phyloP scores from a whole-genome alignment of 306 rosid genomes.

The Fragaria vesca region DNA sequence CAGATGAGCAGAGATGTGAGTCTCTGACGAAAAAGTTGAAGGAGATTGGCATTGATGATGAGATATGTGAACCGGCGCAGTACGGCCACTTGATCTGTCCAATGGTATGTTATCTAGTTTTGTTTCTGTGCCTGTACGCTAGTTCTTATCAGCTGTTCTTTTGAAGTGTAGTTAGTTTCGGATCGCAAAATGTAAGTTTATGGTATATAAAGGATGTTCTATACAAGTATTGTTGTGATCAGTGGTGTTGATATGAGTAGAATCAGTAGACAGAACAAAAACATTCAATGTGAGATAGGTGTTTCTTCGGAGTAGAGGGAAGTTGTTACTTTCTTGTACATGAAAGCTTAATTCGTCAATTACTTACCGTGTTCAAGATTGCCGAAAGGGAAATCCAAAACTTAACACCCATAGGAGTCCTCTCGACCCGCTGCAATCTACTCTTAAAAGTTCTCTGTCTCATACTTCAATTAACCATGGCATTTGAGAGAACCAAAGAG shows the following conservation, averaged over 20 bases:
- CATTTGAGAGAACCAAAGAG: not conserved
- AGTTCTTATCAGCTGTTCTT: not conserved
- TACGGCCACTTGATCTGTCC: slow-evolving; percentile 63
- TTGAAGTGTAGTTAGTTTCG: not conserved
- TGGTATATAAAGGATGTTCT: not conserved
- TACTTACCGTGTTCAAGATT: not conserved
- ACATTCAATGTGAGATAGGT: not conserved
- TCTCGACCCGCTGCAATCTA: not conserved
- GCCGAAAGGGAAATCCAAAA: not conserved
- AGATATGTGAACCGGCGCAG: slow-evolving; percentile 56
- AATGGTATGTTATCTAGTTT: slow-evolving; percentile 34
- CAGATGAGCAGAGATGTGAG: slow-evolving; percentile 23
- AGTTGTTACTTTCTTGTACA: not conserved
- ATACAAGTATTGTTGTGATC: not conserved
- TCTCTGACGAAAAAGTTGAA: slow-evolving; percentile 47
- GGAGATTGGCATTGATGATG: slow-evolving; percentile 52
- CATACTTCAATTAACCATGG: not conserved
- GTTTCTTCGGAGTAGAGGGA: not conserved
- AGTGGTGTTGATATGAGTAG: not conserved
- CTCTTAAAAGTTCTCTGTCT: not conserved
- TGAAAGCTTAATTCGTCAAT: not conserved
- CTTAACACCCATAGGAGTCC: not conserved
- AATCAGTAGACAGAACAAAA: not conserved
- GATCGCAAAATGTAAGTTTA: not conserved
- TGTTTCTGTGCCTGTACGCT: not conserved